Evolutionary conservation across 495 filamentous ascomycete genomes (phyloP).

Genomic region (Lentithecium fluviatile): DNA sequence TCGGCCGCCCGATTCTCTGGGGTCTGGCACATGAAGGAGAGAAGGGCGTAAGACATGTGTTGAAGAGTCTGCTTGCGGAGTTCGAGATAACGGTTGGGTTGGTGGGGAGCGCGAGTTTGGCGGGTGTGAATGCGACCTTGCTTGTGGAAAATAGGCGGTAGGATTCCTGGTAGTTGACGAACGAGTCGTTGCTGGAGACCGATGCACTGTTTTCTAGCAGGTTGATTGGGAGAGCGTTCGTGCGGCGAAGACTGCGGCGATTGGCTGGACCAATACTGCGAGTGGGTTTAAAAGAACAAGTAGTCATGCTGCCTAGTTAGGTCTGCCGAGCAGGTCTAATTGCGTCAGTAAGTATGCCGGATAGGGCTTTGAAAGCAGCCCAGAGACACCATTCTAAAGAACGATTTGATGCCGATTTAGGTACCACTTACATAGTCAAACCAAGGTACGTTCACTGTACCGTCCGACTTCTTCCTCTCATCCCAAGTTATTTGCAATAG

Average conservation of each 20-base stretch:
- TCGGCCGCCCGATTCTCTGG: conserved; percentile 40
- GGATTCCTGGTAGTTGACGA: too few relatives aligned
- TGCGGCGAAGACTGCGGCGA: conserved; percentile 1
- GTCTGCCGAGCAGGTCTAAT: conserved; percentile 4
- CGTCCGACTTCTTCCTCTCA: conserved; percentile 4
- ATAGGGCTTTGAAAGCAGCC: too few relatives aligned
- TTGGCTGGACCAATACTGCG: neutral
- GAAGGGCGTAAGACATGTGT: conserved; percentile 31
- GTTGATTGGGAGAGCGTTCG: neutral
- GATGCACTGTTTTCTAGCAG: too few relatives aligned
- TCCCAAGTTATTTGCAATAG: conserved; percentile 5
- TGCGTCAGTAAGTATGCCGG: neutral
- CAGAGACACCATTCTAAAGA: neutral
- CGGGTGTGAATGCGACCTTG: neutral
- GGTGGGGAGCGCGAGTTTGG: neutral
- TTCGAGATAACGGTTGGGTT: conserved; percentile 5
- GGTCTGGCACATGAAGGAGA: conserved; percentile 40
- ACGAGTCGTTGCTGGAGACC: too few relatives aligned
- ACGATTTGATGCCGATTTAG: neutral
- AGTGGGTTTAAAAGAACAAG: conserved; percentile 4
- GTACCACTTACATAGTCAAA: conserved; percentile 11
- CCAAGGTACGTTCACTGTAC: conserved; percentile 1
- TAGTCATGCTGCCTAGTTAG: conserved; percentile 5
- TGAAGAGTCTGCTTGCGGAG: conserved; percentile 17
- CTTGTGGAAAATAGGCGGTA: neutral